Conservation (phyloP, 305 asterid species). For the Plantago coronopus region DNA sequence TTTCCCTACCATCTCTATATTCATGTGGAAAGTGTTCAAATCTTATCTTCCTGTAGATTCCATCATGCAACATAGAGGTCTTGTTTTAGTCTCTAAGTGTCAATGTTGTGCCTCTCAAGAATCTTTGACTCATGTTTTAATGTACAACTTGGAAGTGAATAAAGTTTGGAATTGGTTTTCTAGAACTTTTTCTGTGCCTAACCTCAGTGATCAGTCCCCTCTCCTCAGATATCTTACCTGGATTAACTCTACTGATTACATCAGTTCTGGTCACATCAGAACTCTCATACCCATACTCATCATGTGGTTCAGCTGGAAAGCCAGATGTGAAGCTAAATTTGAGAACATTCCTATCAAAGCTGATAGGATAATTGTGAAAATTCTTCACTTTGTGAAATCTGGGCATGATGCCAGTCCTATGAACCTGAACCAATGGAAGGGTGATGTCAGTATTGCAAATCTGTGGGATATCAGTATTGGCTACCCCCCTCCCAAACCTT, state of each 20-base stretch:
- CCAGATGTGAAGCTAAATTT: not conserved
- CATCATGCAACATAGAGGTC: not conserved
- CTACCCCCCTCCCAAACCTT: too few relatives aligned
- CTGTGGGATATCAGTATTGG: too few relatives aligned
- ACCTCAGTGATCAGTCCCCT: too few relatives aligned
- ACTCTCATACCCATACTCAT: not conserved
- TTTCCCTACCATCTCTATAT: not conserved
- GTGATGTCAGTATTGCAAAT: too few relatives aligned
- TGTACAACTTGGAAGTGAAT: not conserved
- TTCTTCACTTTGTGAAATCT: not conserved
- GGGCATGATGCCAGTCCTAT: too few relatives aligned
- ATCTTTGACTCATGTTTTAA: not conserved
- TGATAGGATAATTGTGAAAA: not conserved
- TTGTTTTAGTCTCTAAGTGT: not conserved
- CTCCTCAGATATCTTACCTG: not conserved
- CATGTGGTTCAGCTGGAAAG: not conserved
- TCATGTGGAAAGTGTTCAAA: not conserved
- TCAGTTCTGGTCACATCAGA: not conserved
- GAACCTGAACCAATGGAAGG: too few relatives aligned
- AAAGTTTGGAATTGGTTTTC: not conserved
- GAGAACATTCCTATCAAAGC: not conserved
- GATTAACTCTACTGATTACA: not conserved
- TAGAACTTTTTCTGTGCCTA: not conserved
- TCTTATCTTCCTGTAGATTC: not conserved
- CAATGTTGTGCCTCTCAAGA: not conserved